Conservation (phyloP, 441 rosid species). For the Lepidium campestre region DNA sequence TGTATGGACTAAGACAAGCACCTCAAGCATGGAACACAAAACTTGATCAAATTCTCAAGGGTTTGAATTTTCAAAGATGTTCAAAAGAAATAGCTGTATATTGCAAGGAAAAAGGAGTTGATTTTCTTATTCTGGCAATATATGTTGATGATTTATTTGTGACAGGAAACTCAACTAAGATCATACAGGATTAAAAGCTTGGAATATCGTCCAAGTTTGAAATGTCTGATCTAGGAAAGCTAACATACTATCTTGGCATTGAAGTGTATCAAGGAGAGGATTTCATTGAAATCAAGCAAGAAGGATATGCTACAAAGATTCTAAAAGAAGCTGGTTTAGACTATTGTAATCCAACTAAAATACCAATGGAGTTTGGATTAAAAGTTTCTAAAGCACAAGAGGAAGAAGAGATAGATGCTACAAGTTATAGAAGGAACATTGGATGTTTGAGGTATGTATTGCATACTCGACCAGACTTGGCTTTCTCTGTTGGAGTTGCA, state of each 20-base stretch:
- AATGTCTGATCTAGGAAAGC: neutral
- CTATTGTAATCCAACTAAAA: neutral
- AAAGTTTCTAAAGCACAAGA: neutral
- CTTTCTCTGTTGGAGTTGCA: neutral
- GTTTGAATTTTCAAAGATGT: too few species aligned
- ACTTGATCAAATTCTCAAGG: too few species aligned
- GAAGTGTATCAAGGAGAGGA: neutral
- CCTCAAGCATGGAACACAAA: too few species aligned
- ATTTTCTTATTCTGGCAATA: too few species aligned
- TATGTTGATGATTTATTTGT: too few species aligned
- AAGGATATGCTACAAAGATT: neutral
- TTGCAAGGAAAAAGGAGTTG: too few species aligned
- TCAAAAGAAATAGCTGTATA: too few species aligned
- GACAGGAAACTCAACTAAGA: too few species aligned
- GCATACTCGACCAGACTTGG: fast-evolving
- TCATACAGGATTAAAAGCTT: too few species aligned
- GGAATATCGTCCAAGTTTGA: too few species aligned
- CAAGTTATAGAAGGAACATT: neutral
- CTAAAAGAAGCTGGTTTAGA: neutral
- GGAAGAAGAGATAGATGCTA: neutral
- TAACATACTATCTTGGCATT: neutral
- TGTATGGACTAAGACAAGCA: too few species aligned
- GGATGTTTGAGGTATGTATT: neutral
- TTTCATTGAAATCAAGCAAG: neutral
- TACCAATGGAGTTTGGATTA: neutral